Evolutionary conservation across 345 rosid species (phyloP), one percentile per base, ranked within the genome.

Genomic region (Gynandropsis gynandra): DNA sequence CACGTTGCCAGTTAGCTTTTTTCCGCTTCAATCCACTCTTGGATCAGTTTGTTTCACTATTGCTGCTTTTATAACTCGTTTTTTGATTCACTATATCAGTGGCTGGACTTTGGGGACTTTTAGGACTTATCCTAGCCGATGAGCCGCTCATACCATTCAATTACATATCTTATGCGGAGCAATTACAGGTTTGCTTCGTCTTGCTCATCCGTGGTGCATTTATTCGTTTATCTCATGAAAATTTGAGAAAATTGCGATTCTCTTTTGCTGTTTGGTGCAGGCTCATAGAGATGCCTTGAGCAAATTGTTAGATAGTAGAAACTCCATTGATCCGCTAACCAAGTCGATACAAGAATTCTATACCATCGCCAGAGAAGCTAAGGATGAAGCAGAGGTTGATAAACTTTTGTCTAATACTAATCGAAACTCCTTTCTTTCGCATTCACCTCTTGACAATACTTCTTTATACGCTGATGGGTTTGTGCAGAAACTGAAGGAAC

Each of bases 81-180:
- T 59, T 35, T 58, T 39, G 18, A 10, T 55, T 64, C 35, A 58
- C n/a, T 20, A 10, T 63, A 27, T 47, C 74, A 87, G 97, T 86
- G 62, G 75, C 94, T 42, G 96, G 80, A 67, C 61, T 88, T 10
- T 92, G 95, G 95, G 97, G 98, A 52, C 85, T 85, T 58, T 34
- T 87, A 50, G 94, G 76, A 47, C 84, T 92, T 63, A 68, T 45
- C 61, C 74, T 88, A 50, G 94, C 90, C 42, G 87, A 88, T 73
- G 97, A 87, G 56, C 74, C 75, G 29, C 21, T 87, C 61, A 52
- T 92, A 72, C 88, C 94, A 52, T 83, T 87, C 64, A 46, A 75
- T 68, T 92, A 87, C 58, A 61, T 66, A 42, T 78, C 87, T 38
- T 92, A 88, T 65, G 85, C 79, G 1, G 56, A 69, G 45, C 83